Conservation (phyloP, 2,329 filamentous ascomycete genomes). For the Didymella segeticola region DNA sequence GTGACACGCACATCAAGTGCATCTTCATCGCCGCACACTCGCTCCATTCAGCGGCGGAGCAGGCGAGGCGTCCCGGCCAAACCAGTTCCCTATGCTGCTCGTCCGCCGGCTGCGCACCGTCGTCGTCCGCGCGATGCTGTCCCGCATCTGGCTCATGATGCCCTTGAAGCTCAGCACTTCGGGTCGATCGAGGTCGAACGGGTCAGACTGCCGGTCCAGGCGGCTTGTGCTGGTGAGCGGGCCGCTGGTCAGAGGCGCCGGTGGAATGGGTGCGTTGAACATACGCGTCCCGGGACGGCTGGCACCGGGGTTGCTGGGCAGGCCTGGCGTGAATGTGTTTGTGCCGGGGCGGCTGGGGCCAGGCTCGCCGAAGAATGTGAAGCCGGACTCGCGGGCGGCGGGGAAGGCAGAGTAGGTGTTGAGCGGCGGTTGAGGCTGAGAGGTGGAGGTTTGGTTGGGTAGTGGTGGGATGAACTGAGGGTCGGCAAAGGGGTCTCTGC, state of each 20-base stretch:
- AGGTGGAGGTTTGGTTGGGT: neutral
- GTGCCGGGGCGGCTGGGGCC: constrained; percentile 42
- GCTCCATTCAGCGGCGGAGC: constrained; percentile 28
- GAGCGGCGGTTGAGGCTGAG: constrained; percentile 1
- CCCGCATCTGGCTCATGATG: constrained; percentile 37
- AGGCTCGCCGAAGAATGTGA: constrained; percentile 43
- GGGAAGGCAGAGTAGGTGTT: constrained; percentile 18
- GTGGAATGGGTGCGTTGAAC: constrained; percentile 31
- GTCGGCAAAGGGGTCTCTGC: constrained; percentile 39
- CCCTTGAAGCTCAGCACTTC: constrained; percentile 47
- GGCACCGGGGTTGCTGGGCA: constrained; percentile 8
- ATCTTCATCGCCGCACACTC: constrained; percentile 11
- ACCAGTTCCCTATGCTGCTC: constrained; percentile 42
- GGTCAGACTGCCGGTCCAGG: constrained; percentile 48
- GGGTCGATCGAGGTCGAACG: constrained; percentile 50
- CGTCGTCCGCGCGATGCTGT: constrained; percentile 38
- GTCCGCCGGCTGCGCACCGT: constrained; percentile 33
- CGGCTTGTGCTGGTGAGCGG: constrained; percentile 18
- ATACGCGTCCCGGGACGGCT: constrained; percentile 33
- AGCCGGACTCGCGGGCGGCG: constrained; percentile 36
- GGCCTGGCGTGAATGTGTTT: constrained; percentile 6
- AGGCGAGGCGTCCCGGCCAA: constrained; percentile 21
- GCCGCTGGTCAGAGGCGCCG: constrained; percentile 4
- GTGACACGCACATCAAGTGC: constrained; percentile 14
- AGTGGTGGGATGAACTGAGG: constrained; percentile 25